Evolutionary conservation across 164 flowering plant species (phyloP).

Genomic region (Aristolochia californica): DNA sequence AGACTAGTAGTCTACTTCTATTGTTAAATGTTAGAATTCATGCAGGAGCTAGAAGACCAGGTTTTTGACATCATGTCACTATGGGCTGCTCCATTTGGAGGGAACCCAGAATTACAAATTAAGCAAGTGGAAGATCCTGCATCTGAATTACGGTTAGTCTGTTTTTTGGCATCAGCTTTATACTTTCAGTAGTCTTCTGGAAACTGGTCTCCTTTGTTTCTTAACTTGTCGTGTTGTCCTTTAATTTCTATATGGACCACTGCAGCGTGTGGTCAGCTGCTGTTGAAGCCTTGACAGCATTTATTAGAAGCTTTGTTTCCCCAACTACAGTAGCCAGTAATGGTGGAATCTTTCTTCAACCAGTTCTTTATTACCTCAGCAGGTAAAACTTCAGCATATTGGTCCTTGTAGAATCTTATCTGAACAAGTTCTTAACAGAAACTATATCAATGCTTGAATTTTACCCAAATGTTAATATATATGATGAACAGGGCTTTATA

Average conservation of each 20-base stretch:
- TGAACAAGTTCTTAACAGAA: too few species aligned
- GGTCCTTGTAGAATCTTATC: background rate
- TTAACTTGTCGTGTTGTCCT: too few species aligned
- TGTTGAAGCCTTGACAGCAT: conserved; percentile 77
- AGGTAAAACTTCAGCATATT: conserved; percentile 20
- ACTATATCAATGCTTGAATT: too few species aligned
- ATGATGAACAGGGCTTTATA: conserved; percentile 66
- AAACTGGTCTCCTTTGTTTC: too few species aligned
- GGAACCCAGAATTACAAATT: conserved; percentile 38
- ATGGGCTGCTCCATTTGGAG: conserved; percentile 69
- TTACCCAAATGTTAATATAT: background rate
- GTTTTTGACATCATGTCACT: conserved; percentile 88
- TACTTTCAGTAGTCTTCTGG: background rate
- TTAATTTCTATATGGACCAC: too few species aligned
- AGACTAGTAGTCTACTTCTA: background rate
- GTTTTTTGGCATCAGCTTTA: background rate
- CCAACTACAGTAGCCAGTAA: conserved; percentile 20
- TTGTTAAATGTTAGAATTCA: conserved; percentile 1
- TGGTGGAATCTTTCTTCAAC: conserved; percentile 68
- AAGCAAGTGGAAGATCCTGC: conserved; percentile 42
- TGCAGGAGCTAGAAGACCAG: conserved; percentile 88
- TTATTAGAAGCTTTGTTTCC: conserved; percentile 68
- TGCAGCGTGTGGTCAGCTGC: conserved; percentile 91
- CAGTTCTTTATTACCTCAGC: conserved; percentile 71
- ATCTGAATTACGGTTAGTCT: conserved; percentile 55